Evolutionary conservation across 345 rosid species (phyloP).

Genomic region (Lepidium africanum): DNA sequence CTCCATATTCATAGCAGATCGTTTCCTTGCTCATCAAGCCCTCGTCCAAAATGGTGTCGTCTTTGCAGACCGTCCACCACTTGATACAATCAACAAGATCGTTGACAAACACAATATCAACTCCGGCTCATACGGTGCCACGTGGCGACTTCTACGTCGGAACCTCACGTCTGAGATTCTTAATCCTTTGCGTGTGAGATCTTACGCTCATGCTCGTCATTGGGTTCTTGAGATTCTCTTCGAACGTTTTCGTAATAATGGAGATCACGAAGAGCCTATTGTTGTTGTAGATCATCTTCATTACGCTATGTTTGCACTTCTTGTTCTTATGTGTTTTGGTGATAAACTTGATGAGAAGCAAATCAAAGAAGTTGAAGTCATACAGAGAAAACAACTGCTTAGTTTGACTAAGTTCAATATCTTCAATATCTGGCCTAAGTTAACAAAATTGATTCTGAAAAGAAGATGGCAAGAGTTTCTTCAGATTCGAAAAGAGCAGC

Average conservation of each 20-base stretch:
- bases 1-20: slow-evolving; percentile 10
- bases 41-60: slow-evolving; percentile 23
- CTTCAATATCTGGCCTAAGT: slow-evolving; percentile 20
- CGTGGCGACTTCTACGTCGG: slow-evolving; percentile 16
- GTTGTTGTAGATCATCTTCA: slow-evolving; percentile 13
- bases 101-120: slow-evolving; percentile 7
- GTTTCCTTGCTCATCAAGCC: slow-evolving; percentile 21
- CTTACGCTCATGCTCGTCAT: slow-evolving; percentile 11
- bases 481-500: not conserved
- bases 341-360: slow-evolving; percentile 22
- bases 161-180: slow-evolving; percentile 25
- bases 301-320: slow-evolving; percentile 19
- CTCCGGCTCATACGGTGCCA: slow-evolving; percentile 10
- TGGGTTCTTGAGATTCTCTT: slow-evolving; percentile 6
- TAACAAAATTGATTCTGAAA: slow-evolving; percentile 13
- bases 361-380: slow-evolving; percentile 8
- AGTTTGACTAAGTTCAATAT: not conserved
- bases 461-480: slow-evolving; percentile 14
- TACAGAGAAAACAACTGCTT: not conserved
- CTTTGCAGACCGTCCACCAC: slow-evolving; percentile 25
- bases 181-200: not conserved
- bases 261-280: not conserved
- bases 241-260: not conserved
- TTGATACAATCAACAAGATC: not conserved
- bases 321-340: slow-evolving; percentile 28